Evolutionary conservation across 2,329 filamentous ascomycete species (phyloP).

Genomic region (Escovopsis sp.): DNA sequence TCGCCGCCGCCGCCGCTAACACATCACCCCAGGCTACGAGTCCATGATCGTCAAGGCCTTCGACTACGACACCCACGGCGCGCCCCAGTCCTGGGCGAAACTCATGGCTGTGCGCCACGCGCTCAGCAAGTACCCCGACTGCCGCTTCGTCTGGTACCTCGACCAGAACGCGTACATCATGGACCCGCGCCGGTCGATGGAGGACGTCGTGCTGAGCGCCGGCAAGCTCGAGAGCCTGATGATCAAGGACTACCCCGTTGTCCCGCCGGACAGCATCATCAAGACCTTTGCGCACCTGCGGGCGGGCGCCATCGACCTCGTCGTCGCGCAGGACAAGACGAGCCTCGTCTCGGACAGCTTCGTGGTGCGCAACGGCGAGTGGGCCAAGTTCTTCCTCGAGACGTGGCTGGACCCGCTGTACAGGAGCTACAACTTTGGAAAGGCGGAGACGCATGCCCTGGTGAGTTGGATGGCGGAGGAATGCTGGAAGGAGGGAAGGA

Average conservation of each 20-base stretch:
- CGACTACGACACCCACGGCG: conserved; percentile 55
- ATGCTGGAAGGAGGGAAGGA: neutral
- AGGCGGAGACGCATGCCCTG: conserved; percentile 80
- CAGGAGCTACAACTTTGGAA: conserved; percentile 88
- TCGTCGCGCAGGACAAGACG: conserved; percentile 71
- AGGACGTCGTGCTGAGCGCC: conserved; percentile 54
- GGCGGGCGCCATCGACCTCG: conserved; percentile 61
- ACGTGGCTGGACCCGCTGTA: conserved; percentile 95
- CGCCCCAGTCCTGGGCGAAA: conserved; percentile 54
- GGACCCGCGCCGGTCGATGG: conserved; percentile 56
- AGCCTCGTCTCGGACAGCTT: conserved; percentile 67
- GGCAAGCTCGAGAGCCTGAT: conserved; percentile 59
- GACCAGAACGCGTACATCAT: conserved; percentile 79
- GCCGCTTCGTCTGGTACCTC: conserved; percentile 74
- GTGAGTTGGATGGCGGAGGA: conserved; percentile 33
- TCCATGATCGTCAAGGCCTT: conserved; percentile 66
- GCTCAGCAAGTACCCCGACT: conserved; percentile 62
- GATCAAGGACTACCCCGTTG: conserved; percentile 72
- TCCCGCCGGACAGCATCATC: conserved; percentile 93
- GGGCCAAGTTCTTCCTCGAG: conserved; percentile 85
- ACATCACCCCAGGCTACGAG: conserved; percentile 72
- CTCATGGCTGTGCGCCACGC: conserved; percentile 82
- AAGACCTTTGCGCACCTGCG: conserved; percentile 79
- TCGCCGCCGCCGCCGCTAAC: too few relatives aligned
- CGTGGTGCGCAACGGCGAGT: conserved; percentile 68